Evolutionary conservation across 805 yeast genomes (phyloP).

Genomic region (Groenewaldozyma salmanticensis): DNA sequence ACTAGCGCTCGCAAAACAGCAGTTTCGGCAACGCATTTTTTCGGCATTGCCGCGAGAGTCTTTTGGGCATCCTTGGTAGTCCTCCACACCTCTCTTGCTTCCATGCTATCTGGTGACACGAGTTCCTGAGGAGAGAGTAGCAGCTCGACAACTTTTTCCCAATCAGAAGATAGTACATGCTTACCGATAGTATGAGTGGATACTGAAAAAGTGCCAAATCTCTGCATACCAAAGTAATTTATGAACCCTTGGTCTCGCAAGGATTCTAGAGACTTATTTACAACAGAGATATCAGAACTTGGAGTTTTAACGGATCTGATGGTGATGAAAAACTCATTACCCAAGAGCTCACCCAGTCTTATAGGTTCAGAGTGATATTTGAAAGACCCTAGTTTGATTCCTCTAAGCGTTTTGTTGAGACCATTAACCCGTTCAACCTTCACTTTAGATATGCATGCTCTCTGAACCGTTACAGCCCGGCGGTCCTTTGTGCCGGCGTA

Average conservation of each 20-base stretch:
- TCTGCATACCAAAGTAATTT: conserved; percentile 95
- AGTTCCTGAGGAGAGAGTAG: conserved; percentile 78
- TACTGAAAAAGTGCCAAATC: conserved; percentile 92
- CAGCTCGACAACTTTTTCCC: conserved; percentile 71
- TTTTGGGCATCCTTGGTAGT: conserved; percentile 53
- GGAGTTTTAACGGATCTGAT: conserved; percentile 55
- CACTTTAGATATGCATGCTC: conserved; percentile 56
- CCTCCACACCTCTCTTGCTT: conserved; percentile 76
- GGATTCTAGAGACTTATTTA: conserved; percentile 46
- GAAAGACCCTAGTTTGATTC: conserved; percentile 74
- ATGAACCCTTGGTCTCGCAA: conserved; percentile 67
- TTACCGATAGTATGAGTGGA: conserved; percentile 86
- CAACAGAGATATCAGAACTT: conserved; percentile 32
- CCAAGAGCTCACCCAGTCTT: conserved; percentile 72
- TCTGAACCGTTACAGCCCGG: conserved; percentile 90
- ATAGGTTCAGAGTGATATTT: conserved; percentile 52
- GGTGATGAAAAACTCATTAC: conserved; percentile 83
- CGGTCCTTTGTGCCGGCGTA: conserved; percentile 97
- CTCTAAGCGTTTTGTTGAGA: conserved; percentile 65
- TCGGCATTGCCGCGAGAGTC: conserved; percentile 74
- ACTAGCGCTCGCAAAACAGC: conserved; percentile 55
- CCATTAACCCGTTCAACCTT: conserved; percentile 54
- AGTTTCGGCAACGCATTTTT: conserved; percentile 76
- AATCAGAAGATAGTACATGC: conserved; percentile 56
- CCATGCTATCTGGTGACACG: conserved; percentile 72